These are phyloP conservation scores for Aureobasidium sp. DNA, from an alignment of 2,329 filamentous ascomycete species.

Conservation along the genomic window DNA sequence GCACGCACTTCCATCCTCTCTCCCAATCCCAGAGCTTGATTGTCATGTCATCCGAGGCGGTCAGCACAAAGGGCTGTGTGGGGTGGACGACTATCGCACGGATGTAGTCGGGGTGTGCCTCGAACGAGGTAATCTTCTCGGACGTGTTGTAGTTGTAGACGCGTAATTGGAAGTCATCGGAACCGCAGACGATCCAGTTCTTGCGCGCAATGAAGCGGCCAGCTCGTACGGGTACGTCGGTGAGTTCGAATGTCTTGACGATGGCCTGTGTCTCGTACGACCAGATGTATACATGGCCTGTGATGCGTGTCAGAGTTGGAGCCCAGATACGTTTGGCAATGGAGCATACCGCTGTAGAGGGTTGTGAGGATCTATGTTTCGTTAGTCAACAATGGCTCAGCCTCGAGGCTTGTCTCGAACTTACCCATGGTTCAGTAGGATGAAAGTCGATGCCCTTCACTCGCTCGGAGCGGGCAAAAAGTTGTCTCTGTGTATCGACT, in stretches of 20 bases:
- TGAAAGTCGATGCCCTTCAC: constrained; percentile 98
- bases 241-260: constrained; percentile 98
- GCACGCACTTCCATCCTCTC: constrained; percentile 94
- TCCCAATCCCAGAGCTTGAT: constrained; percentile 99
- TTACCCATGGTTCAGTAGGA: constrained; percentile 89
- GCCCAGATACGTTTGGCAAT: background rate
- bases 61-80: constrained; percentile 89
- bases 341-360: constrained; percentile 75
- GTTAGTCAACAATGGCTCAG: constrained; percentile 9
- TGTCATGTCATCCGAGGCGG: constrained; percentile 96
- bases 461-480: constrained; percentile 85
- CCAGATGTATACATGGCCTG: constrained; percentile 98
- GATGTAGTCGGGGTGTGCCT: constrained; percentile 97
- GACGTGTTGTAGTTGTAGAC: constrained; percentile 99
- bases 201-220: constrained; percentile 95
- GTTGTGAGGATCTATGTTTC: constrained; percentile 65
- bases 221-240: constrained; percentile 93
- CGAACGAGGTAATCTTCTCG: constrained; percentile 95
- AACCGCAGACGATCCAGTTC: constrained; percentile 76
- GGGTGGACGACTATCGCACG: constrained; percentile 94
- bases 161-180: constrained; percentile 80
- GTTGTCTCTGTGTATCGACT: constrained; percentile 55
- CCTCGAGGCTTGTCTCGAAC: constrained; percentile 19
- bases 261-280: constrained; percentile 89
- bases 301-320: background rate